These are phyloP conservation scores for Hirsutella rhossiliensis DNA, from an alignment of 2,329 filamentous ascomycete species.

Conservation along the genomic window DNA sequence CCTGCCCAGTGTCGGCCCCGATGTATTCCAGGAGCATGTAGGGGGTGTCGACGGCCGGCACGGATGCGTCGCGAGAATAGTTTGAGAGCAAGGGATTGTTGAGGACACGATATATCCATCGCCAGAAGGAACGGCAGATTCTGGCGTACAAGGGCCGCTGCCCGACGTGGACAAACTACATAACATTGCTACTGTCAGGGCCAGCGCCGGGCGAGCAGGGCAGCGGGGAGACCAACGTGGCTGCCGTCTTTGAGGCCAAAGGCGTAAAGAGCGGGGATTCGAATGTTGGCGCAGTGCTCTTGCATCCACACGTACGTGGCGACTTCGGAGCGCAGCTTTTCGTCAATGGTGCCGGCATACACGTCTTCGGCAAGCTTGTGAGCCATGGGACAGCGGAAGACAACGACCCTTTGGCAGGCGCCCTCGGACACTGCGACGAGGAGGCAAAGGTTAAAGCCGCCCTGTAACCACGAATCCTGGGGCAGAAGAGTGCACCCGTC, in stretches of 20 bases:
- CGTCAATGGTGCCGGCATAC: conserved; percentile 16
- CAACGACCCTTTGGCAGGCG: not conserved
- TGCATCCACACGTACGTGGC: conserved; percentile 20
- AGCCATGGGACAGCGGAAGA: conserved; percentile 9
- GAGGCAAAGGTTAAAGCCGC: conserved; percentile 9
- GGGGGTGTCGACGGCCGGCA: conserved; percentile 3
- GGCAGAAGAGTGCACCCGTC: conserved; percentile 7
- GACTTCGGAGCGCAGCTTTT: conserved; percentile 20
- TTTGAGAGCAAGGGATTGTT: conserved; percentile 7
- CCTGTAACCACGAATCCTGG: conserved; percentile 6
- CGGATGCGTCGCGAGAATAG: conserved; percentile 5
- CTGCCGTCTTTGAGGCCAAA: conserved; percentile 8
- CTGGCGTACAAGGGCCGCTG: conserved; percentile 2
- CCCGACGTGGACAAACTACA: conserved; percentile 7
- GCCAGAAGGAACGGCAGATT: conserved; percentile 1
- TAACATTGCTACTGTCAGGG: not conserved
- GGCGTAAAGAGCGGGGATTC: conserved; percentile 11
- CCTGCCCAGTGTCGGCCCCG: conserved; percentile 7
- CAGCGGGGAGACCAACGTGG: conserved; percentile 6
- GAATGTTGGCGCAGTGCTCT: conserved; percentile 14
- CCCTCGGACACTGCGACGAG: conserved; percentile 4
- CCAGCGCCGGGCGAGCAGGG: not conserved
- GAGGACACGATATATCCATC: conserved; percentile 4
- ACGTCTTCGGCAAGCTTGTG: conserved; percentile 8
- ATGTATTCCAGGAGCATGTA: conserved; percentile 13